Conservation (phyloP, 805 yeast species). For the Wickerhamomyces ciferrii region DNA sequence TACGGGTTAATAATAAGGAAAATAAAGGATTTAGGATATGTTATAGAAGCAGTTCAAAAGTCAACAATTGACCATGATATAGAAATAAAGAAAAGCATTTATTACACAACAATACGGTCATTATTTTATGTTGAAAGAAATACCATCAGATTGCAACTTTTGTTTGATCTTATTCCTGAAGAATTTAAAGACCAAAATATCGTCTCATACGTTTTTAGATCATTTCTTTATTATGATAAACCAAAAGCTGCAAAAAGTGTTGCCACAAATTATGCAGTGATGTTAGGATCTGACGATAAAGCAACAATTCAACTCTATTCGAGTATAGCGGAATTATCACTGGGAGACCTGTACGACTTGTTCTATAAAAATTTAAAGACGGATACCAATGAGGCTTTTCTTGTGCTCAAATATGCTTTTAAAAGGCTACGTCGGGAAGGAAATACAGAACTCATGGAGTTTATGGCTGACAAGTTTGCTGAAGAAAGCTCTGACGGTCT, state of each 20-base stretch:
- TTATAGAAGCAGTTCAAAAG: background rate
- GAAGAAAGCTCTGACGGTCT: background rate
- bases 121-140: background rate
- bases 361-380: background rate
- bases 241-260: background rate
- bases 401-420: background rate
- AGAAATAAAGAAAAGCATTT: background rate
- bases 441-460: background rate
- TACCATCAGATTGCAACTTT: background rate
- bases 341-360: too few relatives aligned
- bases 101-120: background rate
- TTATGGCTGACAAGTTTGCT: background rate
- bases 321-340: background rate
- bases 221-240: background rate
- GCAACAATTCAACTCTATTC: background rate
- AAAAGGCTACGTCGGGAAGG: background rate
- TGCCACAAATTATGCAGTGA: background rate
- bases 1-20: background rate
- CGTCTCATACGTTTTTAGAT: background rate
- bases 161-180: background rate
- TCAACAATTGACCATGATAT: background rate
- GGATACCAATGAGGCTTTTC: background rate
- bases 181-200: background rate
- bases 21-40: background rate
- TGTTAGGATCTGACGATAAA: background rate